Evolutionary conservation across 495 filamentous ascomycete species (phyloP).

Genomic region (Penicillium bialowiezense): DNA sequence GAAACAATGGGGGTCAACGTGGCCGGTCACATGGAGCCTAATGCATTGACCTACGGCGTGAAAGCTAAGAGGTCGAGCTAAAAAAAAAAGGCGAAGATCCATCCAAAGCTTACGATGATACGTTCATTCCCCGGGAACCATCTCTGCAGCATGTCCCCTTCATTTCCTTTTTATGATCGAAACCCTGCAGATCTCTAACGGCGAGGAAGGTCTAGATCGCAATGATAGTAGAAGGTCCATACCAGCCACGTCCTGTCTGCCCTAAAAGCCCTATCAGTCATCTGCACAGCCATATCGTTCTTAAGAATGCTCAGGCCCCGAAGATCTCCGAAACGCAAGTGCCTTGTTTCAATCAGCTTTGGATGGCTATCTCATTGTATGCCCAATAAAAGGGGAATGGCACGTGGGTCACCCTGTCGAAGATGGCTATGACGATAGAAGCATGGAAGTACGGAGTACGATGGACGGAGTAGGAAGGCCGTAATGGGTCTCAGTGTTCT

Average conservation of each 20-base stretch:
- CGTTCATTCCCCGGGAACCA: conserved; percentile 19
- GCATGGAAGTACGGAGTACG: conserved; percentile 3
- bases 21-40: conserved; percentile 33
- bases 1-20: conserved; percentile 36
- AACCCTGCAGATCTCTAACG: conserved; percentile 5
- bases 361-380: conserved; percentile 2
- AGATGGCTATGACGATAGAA: not conserved
- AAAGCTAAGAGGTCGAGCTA: not conserved
- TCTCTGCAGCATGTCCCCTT: conserved; percentile 9
- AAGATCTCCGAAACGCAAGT: conserved; percentile 11
- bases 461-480: not conserved
- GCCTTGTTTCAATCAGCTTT: conserved; percentile 14
- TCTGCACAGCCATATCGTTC: conserved; percentile 14
- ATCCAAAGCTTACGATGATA: conserved; percentile 1
- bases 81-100: not conserved
- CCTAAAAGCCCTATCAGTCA: conserved; percentile 8
- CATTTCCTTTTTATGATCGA: conserved; percentile 6
- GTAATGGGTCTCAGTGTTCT: not conserved
- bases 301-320: conserved; percentile 14
- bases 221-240: conserved; percentile 12
- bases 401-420: conserved; percentile 16
- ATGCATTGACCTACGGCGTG: conserved; percentile 21
- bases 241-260: conserved; percentile 13
- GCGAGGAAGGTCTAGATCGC: not conserved
- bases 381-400: conserved; percentile 8